Base-by-base conservation (phyloP, 108 stramenopile genomes). In the Cyclotella distinguenda region DNA sequence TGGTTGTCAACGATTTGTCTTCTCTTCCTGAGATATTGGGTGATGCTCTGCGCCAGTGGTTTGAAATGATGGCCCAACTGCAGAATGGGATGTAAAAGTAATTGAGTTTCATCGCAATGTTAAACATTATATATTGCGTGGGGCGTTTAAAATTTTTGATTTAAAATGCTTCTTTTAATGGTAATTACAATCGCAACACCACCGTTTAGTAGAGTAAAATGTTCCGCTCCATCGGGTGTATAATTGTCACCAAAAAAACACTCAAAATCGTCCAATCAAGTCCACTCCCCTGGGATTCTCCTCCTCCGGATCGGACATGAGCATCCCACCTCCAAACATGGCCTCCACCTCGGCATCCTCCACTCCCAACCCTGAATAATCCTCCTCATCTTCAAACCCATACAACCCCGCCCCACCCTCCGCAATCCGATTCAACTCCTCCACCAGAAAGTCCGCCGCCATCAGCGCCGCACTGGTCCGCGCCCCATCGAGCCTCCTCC, bases 11-110 rank as follows among this genome's bases (percentile, higher is more conserved):
- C 9, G 92, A 99, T 48, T 82, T 98, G 50, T 68, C 78, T 30
- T 66, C 86, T 12, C 77, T 99, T 22, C 99, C 99, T 4, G 97
- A 97, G 50, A 92, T 95, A 10, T 79, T 99, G 12, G 97, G 97
- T 18, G 97, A 98, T 72, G 90, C 94, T 4, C 65, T 99, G 11
- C 80, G 88, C 60, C 97, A 99, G 54, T 99, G 99, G 99, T 98
- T 98, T 66, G 97, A 98, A 74, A 89, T 99, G 81, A 42, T 95
- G 23, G 78, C 85, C 8, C 87, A 88, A 54, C 66, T 88, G 26
- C 66, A 78, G 39, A 59, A 43, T 30, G 58, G 25, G 19, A 19
- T 59, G 6, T 55, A 36, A 55, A 10, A 28, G 25, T 48, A 23
- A 5, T n/a, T 45, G 13, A 16, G 8, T n/a, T n/a, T n/a, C n/a